Conservation (phyloP, 192 early-diverging fungal species). For the Umbelopsis ramanniana region DNA sequence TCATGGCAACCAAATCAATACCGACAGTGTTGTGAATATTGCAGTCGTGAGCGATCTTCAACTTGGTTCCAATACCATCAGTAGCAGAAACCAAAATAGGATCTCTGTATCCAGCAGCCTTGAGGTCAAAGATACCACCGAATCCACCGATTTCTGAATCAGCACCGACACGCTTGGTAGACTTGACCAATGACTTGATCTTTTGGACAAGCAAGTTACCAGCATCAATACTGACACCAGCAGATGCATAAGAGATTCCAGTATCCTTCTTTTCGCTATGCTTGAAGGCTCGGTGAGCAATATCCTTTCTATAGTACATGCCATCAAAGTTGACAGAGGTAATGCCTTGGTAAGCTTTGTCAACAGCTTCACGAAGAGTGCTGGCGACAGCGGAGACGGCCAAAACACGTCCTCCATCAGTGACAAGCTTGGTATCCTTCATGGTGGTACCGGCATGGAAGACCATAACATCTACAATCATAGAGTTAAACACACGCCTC, state of each 20-base stretch:
- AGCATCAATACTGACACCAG: slow-evolving; percentile 95
- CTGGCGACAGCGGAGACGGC: slow-evolving; percentile 84
- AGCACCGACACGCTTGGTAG: slow-evolving; percentile 90
- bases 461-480: slow-evolving; percentile 55
- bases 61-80: slow-evolving; percentile 99
- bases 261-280: slow-evolving; percentile 43
- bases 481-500: slow-evolving; percentile 18
- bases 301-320: slow-evolving; percentile 90
- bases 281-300: slow-evolving; percentile 67
- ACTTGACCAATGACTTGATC: slow-evolving; percentile 95
- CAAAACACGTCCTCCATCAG: slow-evolving; percentile 94
- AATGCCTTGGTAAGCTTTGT: slow-evolving; percentile 75
- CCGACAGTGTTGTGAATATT: slow-evolving; percentile 93
- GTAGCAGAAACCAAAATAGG: slow-evolving; percentile 97
- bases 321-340: slow-evolving; percentile 79
- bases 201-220: slow-evolving; percentile 94
- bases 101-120: slow-evolving; percentile 90
- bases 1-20: slow-evolving; percentile 99
- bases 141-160: slow-evolving; percentile 99
- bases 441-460: slow-evolving; percentile 94
- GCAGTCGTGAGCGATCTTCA: slow-evolving; percentile 90
- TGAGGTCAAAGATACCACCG: slow-evolving; percentile 96
- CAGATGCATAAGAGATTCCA: slow-evolving; percentile 91
- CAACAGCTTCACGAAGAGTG: slow-evolving; percentile 78
- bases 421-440: slow-evolving; percentile 66